Evolutionary conservation across 306 rosid species (phyloP).

Genomic region (Medicago truncatula): DNA sequence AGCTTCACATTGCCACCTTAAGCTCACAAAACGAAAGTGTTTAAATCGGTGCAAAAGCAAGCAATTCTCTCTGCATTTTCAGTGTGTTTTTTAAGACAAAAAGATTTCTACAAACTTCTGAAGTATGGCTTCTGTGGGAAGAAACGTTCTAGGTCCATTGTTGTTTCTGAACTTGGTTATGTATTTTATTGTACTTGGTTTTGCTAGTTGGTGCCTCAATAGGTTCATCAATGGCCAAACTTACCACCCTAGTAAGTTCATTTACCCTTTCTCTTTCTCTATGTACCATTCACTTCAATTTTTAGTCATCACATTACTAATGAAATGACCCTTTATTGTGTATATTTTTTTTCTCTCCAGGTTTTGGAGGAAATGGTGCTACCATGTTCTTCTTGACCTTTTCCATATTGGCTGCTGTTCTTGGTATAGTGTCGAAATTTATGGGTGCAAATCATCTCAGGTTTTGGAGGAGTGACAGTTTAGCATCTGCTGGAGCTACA

Average conservation of each 20-base stretch:
- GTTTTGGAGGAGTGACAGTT: slow-evolving; percentile 87
- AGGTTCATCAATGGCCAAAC: slow-evolving; percentile 86
- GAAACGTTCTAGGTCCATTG: slow-evolving; percentile 79
- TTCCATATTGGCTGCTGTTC: slow-evolving; percentile 62
- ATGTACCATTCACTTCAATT: not conserved
- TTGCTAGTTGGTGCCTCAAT: slow-evolving; percentile 87
- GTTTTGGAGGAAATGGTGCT: slow-evolving; percentile 91
- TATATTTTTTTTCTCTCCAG: slow-evolving; percentile 34
- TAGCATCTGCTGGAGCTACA: slow-evolving; percentile 75
- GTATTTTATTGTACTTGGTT: slow-evolving; percentile 82
- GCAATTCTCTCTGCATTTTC: not conserved
- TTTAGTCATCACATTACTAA: not conserved
- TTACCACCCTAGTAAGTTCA: slow-evolving; percentile 74
- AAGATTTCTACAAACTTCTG: not conserved
- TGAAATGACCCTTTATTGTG: slow-evolving; percentile 7
- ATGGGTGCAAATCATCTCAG: slow-evolving; percentile 76
- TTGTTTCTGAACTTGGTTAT: slow-evolving; percentile 83
- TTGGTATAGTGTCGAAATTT: slow-evolving; percentile 76
- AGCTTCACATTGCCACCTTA: not conserved
- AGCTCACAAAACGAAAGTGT: not conserved
- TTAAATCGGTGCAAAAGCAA: slow-evolving; percentile 29
- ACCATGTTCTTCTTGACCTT: slow-evolving; percentile 74
- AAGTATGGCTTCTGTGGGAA: slow-evolving; percentile 80
- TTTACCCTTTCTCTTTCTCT: not conserved
- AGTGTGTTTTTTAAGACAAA: not conserved